These are phyloP conservation scores for Ophiocordyceps camponoti-floridani DNA, from an alignment of 2,329 filamentous ascomycete genomes.

Conservation along the genomic window DNA sequence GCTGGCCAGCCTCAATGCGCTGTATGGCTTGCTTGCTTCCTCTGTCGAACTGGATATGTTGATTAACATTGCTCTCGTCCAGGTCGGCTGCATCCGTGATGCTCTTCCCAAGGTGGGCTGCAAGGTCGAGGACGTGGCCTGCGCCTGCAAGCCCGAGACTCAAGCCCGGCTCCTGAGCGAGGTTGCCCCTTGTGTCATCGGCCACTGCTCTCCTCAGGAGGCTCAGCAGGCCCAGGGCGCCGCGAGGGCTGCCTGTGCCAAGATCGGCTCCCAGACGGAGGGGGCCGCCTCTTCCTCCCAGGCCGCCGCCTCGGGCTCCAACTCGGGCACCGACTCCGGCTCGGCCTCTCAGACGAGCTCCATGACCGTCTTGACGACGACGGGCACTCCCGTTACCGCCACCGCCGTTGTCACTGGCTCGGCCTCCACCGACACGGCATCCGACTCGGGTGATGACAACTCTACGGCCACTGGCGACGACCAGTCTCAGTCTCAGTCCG, in stretches of 20 bases:
- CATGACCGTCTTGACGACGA: neutral
- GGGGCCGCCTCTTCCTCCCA: constrained; percentile 1
- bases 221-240: constrained; percentile 14
- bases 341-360: constrained; percentile 1
- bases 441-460: neutral
- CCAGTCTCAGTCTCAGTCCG: neutral
- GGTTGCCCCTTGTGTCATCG: constrained; percentile 14
- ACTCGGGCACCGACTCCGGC: constrained; percentile 1
- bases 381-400: neutral
- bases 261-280: constrained; percentile 2
- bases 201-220: constrained; percentile 14
- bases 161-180: constrained; percentile 12
- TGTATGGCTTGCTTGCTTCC: constrained; percentile 9
- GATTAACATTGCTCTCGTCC: neutral
- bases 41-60: neutral
- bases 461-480: neutral
- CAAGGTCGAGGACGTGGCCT: constrained; percentile 15
- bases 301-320: neutral
- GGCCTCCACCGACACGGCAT: neutral
- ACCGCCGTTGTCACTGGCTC: too few relatives aligned
- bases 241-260: constrained; percentile 12
- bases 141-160: constrained; percentile 16
- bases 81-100: constrained; percentile 16
- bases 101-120: constrained; percentile 19
- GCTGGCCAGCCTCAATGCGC: constrained; percentile 18